A percentile compares a stretch with the other conserved stretches of the same genome.
These are phyloP conservation scores for Tylopilus plumbeoviolaceoides DNA, from an alignment of 768 basidiomycete genomes.

Conservation along the genomic window DNA sequence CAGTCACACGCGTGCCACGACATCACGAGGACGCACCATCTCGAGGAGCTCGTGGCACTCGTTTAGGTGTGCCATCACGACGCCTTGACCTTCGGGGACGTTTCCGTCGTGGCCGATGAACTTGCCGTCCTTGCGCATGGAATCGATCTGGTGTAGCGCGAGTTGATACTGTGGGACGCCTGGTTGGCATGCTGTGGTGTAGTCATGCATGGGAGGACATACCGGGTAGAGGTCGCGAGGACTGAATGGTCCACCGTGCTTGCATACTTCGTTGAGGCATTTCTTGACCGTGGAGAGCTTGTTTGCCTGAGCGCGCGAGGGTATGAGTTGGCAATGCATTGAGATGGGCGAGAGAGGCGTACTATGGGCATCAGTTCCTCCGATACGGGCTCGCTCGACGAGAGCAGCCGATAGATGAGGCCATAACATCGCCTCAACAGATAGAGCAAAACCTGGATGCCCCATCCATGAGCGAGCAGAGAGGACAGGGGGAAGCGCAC, in stretches of 20 bases:
- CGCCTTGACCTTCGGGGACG: constrained; percentile 94
- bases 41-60: constrained; percentile 95
- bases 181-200: constrained; percentile 3
- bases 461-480: neutral
- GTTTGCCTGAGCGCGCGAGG: constrained; percentile 63
- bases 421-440: constrained; percentile 94
- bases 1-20: no score
- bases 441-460: constrained; percentile 79
- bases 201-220: constrained; percentile 28
- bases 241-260: constrained; percentile 91
- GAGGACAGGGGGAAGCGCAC: constrained; percentile 24
- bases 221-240: constrained; percentile 93
- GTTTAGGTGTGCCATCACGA: constrained; percentile 91
- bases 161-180: constrained; percentile 70
- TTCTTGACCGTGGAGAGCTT: constrained; percentile 96
- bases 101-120: constrained; percentile 85
- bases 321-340: neutral
- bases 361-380: constrained; percentile 98
- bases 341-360: constrained; percentile 22
- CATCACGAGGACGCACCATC: constrained; percentile 55
- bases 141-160: constrained; percentile 93
- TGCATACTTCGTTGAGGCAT: constrained; percentile 91
- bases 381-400: constrained; percentile 94
- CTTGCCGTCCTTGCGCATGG: constrained; percentile 87
- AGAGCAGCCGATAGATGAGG: constrained; percentile 87